phyloP scores from a whole-genome alignment of 2,329 filamentous ascomycete species.

The Aspergillus candidus region DNA sequence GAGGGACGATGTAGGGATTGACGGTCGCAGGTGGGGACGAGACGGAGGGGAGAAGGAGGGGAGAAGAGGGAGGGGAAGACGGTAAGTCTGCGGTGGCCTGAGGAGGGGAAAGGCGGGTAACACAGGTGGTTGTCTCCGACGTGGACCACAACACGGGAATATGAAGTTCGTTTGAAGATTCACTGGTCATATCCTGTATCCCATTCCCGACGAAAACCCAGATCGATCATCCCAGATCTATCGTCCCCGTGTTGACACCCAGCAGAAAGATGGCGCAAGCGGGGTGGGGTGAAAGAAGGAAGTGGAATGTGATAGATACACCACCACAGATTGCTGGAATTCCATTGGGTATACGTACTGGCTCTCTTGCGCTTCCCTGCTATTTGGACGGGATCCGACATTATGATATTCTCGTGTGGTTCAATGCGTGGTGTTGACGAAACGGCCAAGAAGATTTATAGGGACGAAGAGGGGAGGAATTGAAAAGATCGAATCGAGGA shows the following conservation, averaged over 20 bases:
- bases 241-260: no score
- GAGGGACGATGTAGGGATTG: constrained; percentile 3
- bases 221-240: no score
- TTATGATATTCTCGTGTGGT: constrained; percentile 13
- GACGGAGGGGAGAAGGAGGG: not conserved
- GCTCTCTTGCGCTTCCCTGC: constrained; percentile 36
- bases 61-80: not conserved
- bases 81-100: not conserved
- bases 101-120: not conserved
- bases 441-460: no score
- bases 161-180: no score
- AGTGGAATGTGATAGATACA: constrained; percentile 2
- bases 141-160: no score
- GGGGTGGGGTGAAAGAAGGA: not conserved
- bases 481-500: no score
- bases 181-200: no score
- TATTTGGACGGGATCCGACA: constrained; percentile 28
- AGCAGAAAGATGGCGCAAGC: not conserved
- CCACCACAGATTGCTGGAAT: not conserved
- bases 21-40: not conserved
- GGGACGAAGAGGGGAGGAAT: no score
- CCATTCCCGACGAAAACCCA: no score
- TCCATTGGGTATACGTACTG: constrained; percentile 25
- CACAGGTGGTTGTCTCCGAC: not conserved
- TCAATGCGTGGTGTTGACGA: not conserved